phyloP scores from a whole-genome alignment of 345 rosid genomes.

The Pistacia vera region DNA sequence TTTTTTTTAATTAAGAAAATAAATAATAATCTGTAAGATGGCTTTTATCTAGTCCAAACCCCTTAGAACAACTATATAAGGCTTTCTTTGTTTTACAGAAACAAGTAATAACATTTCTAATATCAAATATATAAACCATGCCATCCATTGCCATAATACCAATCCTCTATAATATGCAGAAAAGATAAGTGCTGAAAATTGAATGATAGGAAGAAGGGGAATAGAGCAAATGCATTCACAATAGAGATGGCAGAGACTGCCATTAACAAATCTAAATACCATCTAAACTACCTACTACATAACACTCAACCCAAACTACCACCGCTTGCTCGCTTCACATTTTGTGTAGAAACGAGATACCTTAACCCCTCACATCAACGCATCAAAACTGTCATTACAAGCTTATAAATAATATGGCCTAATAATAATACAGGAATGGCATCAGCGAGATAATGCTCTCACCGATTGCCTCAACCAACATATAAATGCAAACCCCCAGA shows the following conservation, averaged over 20 bases:
- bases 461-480: conserved; percentile 4
- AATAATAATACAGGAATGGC: neutral
- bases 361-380: conserved; percentile 5
- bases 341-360: conserved; percentile 3
- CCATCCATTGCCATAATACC: too few relatives aligned
- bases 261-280: neutral
- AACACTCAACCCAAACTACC: neutral
- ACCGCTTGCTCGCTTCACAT: neutral
- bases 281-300: neutral
- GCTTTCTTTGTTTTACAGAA: too few relatives aligned
- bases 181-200: too few relatives aligned
- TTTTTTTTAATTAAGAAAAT: too few relatives aligned
- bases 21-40: too few relatives aligned
- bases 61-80: too few relatives aligned
- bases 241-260: neutral
- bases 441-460: neutral
- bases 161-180: neutral
- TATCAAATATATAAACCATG: too few relatives aligned
- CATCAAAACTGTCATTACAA: conserved; percentile 21
- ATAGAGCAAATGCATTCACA: neutral
- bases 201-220: neutral
- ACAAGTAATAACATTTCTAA: too few relatives aligned
- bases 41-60: too few relatives aligned
- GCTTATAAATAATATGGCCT: neutral
- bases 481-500: conserved; percentile 3